These are phyloP conservation scores for Starmerella cellae DNA, from an alignment of 805 yeast genomes.

Conservation along the genomic window DNA sequence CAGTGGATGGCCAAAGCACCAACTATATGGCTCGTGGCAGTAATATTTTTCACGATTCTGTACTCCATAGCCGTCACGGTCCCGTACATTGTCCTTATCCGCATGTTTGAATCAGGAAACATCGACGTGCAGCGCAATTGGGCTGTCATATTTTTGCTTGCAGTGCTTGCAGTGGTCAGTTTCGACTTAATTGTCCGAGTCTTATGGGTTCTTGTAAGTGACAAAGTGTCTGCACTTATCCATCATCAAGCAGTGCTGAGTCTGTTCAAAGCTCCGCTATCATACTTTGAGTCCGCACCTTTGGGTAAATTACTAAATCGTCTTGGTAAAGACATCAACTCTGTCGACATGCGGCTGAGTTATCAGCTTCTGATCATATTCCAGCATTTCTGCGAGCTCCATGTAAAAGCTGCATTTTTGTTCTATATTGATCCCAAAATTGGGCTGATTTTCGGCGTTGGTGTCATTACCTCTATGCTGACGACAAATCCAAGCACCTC, in stretches of 20 bases:
- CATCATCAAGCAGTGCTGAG: slow-evolving; percentile 59
- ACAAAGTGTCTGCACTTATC: background rate
- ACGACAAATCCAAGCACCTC: background rate
- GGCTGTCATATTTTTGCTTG: background rate
- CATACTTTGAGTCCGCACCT: slow-evolving; percentile 86
- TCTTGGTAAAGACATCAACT: slow-evolving; percentile 75
- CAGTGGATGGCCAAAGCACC: background rate
- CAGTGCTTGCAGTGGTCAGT: background rate
- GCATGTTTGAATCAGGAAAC: background rate
- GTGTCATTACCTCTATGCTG: background rate
- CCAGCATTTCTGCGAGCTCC: slow-evolving; percentile 36
- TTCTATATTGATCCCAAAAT: slow-evolving; percentile 41
- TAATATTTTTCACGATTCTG: background rate
- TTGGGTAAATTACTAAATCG: slow-evolving; percentile 80
- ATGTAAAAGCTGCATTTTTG: background rate
- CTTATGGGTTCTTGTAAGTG: background rate
- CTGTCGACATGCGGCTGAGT: slow-evolving; percentile 56
- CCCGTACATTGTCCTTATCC: background rate
- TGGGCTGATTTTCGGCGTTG: slow-evolving; percentile 66
- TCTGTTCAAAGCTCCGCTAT: slow-evolving; percentile 79
- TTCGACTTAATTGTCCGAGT: background rate
- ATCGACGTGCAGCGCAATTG: background rate
- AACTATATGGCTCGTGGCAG: background rate
- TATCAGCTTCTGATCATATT: slow-evolving; percentile 26
- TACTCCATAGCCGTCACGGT: background rate